Percentiles rank a stretch among this genome's conserved stretches.
Conservation (phyloP, 768 basidiomycete genomes). For the Suillus lakei region DNA sequence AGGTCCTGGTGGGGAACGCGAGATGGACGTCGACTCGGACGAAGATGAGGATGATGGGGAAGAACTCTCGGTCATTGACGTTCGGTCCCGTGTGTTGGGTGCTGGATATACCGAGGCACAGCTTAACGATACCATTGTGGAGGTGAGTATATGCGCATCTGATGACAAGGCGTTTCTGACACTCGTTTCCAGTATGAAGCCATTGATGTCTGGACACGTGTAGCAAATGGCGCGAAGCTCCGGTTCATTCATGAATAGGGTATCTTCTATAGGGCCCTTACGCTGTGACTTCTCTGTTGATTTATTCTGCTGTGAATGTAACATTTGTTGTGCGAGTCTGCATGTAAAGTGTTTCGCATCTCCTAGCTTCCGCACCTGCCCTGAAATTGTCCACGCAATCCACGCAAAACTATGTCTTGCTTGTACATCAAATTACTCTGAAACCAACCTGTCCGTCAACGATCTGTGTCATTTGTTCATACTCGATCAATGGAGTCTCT, state of each 20-base stretch:
- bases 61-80: slow-evolving; percentile 84
- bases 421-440: not conserved
- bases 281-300: not conserved
- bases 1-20: slow-evolving; percentile 72
- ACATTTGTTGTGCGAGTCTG: not conserved
- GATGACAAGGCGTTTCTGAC: slow-evolving; percentile 13
- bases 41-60: slow-evolving; percentile 68
- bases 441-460: not conserved
- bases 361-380: not conserved
- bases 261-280: not conserved
- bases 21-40: slow-evolving; percentile 71
- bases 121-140: slow-evolving; percentile 81
- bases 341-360: not conserved
- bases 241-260: slow-evolving; percentile 56
- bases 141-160: slow-evolving; percentile 53
- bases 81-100: slow-evolving; percentile 82
- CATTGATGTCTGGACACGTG: slow-evolving; percentile 77
- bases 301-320: not conserved
- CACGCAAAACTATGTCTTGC: not conserved
- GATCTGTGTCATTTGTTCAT: not conserved
- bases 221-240: slow-evolving; percentile 84
- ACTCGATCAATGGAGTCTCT: not conserved
- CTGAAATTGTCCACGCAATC: not conserved
- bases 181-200: slow-evolving; percentile 75
- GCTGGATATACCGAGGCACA: slow-evolving; percentile 92